Base-by-base conservation (phyloP, 192 early-diverging fungal species). In the Backusella tarrabulga region DNA sequence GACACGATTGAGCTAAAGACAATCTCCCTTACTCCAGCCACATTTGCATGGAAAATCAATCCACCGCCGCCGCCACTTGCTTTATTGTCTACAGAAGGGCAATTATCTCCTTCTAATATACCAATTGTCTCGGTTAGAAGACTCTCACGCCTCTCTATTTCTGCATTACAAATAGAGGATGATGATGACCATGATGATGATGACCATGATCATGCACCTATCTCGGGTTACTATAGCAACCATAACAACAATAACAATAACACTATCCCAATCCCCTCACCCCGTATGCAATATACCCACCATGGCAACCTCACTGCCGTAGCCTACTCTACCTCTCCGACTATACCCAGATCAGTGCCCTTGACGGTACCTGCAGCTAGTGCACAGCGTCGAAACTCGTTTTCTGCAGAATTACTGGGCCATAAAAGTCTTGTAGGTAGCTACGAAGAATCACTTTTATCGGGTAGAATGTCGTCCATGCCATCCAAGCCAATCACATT, bases 401-500 rank as follows among this genome's bases (percentile, higher is more conserved):
- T 74, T 70, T 21, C 79, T 73, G 44, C 78, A 69, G 4, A 81
- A 81, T 50, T 40, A 78, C 4, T 83, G 80, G 71, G 56, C 2
- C 71, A 72, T 5, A 77, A 85, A 12, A 82, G 85, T 26, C 73
- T 88, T 12, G 85, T 86, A 8, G 87, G 87, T 6, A 86, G 85
- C 17, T 88, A 86, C 67, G 87, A 90, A 76, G 93, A 95, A 79
- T 93, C 92, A 0, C 89, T 95, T 26, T 84, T 95, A 0, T 89
- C 81, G 42, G 92, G 93, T 35, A 81, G 93, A 46, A 93, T 95
- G 92, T 93, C 92, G 1, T 89, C 92, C 0, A 76, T 90, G 19
- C 94, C 94, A 3, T 92, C 90, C 3, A 88, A 90, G 36, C 94
- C 94, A 14, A 84, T 95, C 50, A 81, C 83, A 14, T 95, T 95